Conservation (phyloP, 2,329 filamentous ascomycete genomes). For the Colletotrichum sp. region DNA sequence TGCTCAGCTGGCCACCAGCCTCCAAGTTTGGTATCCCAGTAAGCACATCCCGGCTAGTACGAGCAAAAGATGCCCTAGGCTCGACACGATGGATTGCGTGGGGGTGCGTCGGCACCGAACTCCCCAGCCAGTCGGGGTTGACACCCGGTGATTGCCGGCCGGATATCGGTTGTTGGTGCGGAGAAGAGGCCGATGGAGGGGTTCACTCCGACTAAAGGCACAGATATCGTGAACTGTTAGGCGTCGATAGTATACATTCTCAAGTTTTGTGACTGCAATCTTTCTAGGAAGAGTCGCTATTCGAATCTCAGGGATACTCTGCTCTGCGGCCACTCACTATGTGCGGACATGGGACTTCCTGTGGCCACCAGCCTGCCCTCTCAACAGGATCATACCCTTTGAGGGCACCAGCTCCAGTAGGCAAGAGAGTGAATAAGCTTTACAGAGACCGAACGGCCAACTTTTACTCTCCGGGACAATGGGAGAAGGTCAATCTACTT, state of each 20-base stretch:
- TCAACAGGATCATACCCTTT: slow-evolving; percentile 9
- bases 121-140: background rate
- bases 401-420: background rate
- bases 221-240: background rate
- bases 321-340: no score
- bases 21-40: background rate
- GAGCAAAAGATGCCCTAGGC: background rate
- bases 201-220: background rate
- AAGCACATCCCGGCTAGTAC: background rate
- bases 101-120: background rate
- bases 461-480: slow-evolving; percentile 26
- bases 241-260: background rate
- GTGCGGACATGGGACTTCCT: background rate
- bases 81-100: background rate
- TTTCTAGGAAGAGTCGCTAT: background rate
- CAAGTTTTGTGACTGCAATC: background rate
- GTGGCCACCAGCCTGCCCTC: background rate
- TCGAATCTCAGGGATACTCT: no score
- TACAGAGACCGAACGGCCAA: slow-evolving; percentile 24
- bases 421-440: slow-evolving; percentile 14
- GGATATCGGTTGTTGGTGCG: background rate
- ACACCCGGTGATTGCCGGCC: background rate
- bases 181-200: background rate
- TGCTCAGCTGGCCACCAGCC: background rate
- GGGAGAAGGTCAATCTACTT: slow-evolving; percentile 25